Evolutionary conservation across 108 stramenopile genomes (phyloP), one percentile per base, ranked within the genome.

Genomic region (Parmales sp.): DNA sequence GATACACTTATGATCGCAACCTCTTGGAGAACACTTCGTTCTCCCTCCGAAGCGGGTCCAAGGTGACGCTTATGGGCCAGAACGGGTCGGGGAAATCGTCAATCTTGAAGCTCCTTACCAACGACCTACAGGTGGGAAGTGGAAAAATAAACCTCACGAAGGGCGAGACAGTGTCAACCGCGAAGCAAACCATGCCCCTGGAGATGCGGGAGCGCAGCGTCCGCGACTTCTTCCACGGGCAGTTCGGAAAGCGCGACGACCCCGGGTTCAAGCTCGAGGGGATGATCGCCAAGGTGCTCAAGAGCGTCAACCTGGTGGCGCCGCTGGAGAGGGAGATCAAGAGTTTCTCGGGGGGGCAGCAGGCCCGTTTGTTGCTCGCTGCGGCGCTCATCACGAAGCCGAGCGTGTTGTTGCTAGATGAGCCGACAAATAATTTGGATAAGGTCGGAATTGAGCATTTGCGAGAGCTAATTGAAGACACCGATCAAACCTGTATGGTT

Each of bases 61-160:
- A 60, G 51, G 51, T 60, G 29, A 60, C 51, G 11, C 8, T 60
- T 16, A 60, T 60, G 51, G 51, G 51, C 25, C 51, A 60, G 51
- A 60, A 60, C 34, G 51, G 51, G 11, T 8, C 29, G 25, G 51
- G 51, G 11, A 60, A 60, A 16, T 60, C 51, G 29, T 11, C 51
- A 13, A 60, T 60, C 29, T 11, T 60, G 9, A 60, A 60, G 51
- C 8, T 60, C 11, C 25, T 60, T 13, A 16, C 51, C 25, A 16
- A 16, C 25, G 51, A 60, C 29, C 9, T 16, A 16, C 51, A 36
- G 51, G 29, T 16, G 25, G 8, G 9, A 11, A 11, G 11, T 8
- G 51, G 51, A 8, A 8, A 11, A 11, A 16, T 60, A 13, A 60
- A 8, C 16, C 11, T 60, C 9, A 26, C 8, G 8, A 8, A 8